Conservation (phyloP, 2,329 filamentous ascomycete genomes). For the Curvularia sp. region DNA sequence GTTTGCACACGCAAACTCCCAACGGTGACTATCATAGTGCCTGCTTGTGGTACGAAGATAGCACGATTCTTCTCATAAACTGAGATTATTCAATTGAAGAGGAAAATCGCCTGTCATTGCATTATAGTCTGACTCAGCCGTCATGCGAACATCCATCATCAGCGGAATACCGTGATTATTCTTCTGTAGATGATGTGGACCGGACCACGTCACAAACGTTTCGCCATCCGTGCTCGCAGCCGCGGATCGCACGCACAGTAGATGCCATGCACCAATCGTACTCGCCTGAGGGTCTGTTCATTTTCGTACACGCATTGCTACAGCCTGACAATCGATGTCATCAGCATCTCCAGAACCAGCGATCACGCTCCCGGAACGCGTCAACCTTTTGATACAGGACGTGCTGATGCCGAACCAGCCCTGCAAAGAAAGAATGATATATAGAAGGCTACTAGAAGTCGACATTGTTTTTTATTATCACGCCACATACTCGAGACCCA, state of each 20-base stretch:
- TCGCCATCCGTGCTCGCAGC: conserved; percentile 30
- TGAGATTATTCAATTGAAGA: too few relatives aligned
- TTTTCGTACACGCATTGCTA: conserved; percentile 22
- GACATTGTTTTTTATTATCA: neutral
- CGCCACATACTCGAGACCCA: conserved; percentile 17
- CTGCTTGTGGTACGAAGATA: neutral
- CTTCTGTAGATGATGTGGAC: conserved; percentile 11
- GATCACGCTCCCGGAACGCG: conserved; percentile 10
- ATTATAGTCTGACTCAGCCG: neutral
- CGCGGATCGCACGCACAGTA: conserved; percentile 29
- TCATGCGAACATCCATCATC: neutral
- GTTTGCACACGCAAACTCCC: neutral
- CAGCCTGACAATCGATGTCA: conserved; percentile 9
- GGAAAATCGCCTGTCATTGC: neutral
- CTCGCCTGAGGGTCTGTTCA: conserved; percentile 25
- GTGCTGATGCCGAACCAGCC: conserved; percentile 6
- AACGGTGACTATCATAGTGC: neutral
- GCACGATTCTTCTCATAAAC: neutral
- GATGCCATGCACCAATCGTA: conserved; percentile 28
- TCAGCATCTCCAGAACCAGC: conserved; percentile 4
- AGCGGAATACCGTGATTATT: neutral
- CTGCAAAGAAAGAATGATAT: conserved; percentile 9
- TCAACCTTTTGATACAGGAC: conserved; percentile 18
- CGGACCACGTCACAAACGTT: conserved; percentile 27
- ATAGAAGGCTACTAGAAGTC: conserved; percentile 14